Evolutionary conservation across 2,329 filamentous ascomycete genomes (phyloP).

Genomic region (Bisporella sp.): DNA sequence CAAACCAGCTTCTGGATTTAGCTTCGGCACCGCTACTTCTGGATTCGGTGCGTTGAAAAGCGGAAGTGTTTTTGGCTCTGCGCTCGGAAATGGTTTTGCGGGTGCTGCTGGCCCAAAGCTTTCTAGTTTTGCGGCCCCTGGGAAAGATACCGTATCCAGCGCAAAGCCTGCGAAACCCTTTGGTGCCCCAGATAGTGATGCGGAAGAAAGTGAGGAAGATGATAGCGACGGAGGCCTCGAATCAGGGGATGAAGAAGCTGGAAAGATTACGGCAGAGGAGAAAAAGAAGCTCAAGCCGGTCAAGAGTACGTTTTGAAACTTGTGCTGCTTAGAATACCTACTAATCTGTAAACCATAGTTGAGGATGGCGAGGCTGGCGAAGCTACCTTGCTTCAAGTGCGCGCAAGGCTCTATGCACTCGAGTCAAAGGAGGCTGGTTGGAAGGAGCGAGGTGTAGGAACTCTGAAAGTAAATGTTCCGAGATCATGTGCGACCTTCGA

Average conservation of each 20-base stretch:
- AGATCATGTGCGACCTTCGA: constrained; percentile 49
- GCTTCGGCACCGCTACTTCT: constrained; percentile 13
- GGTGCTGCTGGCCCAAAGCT: constrained; percentile 38
- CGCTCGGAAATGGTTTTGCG: constrained; percentile 34
- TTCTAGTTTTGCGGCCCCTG: constrained; percentile 64
- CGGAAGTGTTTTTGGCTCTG: constrained; percentile 34
- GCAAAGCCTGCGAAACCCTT: constrained; percentile 66
- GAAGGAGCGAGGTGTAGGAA: constrained; percentile 84
- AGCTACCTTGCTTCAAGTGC: constrained; percentile 63
- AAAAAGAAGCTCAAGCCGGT: constrained; percentile 61
- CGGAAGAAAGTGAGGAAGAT: constrained; percentile 40
- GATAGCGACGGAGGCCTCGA: constrained; percentile 35
- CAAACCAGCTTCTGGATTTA: constrained; percentile 27
- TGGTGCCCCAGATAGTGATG: constrained; percentile 63
- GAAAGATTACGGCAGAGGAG: constrained; percentile 44
- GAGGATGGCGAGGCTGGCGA: constrained; percentile 88
- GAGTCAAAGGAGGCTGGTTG: constrained; percentile 56
- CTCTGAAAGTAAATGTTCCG: constrained; percentile 76
- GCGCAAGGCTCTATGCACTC: constrained; percentile 81
- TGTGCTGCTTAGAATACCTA: background rate
- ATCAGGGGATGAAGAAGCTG: constrained; percentile 39
- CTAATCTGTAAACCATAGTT: constrained; percentile 46
- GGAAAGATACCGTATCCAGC: constrained; percentile 37
- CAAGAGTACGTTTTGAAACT: constrained; percentile 49
- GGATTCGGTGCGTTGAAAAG: constrained; percentile 29